Base-by-base conservation (phyloP, 2,329 filamentous ascomycete genomes). In the Cladosporium sp. region DNA sequence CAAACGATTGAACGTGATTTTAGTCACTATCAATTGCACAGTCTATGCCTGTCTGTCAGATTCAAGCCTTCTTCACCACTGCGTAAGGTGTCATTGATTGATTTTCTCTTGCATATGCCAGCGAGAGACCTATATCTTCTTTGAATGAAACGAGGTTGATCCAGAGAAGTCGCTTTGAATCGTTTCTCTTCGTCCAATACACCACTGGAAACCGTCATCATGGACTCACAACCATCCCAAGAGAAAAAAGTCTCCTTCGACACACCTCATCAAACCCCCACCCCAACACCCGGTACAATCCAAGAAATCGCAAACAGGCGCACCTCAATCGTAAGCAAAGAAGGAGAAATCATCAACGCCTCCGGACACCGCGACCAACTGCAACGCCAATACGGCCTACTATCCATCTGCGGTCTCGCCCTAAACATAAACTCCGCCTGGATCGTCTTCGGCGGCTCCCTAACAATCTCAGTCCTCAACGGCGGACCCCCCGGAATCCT, bases 351-450 rank as follows among this genome's bases (percentile, higher is more conserved):
- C n/a, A 63, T 85, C 61, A 85, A 85, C 59, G 80, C 79, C 1
- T 82, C 82, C 2, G 82, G 82, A 5, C 80, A 85, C 63, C 72
- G 70, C 53, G 81, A 85, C 63, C 80, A 85, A 62, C 67, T 85
- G 32, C 75, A 78, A 51, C 73, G 82, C 13, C 82, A 85, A 59
- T 85, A 84, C 63, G 75, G 78, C 30, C 67, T 84, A 7, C 57
- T 82, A 40, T 78, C 76, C 43, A 76, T 84, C 36, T 79, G 79
- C 45, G 80, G 78, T 19, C 53, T 67, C 39, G 80, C 78, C 0
- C 66, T 84, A 43, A 83, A 79, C 1, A 78, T 82, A 19, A 81
- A 83, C 27, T 32, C 22, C 3, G 49, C 81, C 15, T 85, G 81
- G 81, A 75, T 81, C 48, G 79, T 80, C 5, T 68, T 84, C 52